phyloP scores from a whole-genome alignment of 148 eudicot genomes.

The Fagopyrum esculentum region DNA sequence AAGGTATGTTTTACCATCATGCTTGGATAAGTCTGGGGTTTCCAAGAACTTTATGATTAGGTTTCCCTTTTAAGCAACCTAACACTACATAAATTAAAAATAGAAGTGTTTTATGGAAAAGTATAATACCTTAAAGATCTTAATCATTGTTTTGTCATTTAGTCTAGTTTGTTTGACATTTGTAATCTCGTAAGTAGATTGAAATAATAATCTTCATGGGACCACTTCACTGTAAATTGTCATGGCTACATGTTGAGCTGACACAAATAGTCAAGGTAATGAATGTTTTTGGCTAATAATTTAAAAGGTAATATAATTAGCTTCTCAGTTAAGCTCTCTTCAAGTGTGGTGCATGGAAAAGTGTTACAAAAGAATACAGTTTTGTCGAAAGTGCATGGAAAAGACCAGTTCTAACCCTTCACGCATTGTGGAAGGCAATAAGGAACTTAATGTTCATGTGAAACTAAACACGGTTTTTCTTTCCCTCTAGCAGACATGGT shows the following conservation, averaged over 20 bases:
- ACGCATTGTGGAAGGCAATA: not conserved
- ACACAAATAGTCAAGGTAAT: not conserved
- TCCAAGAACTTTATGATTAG: not conserved
- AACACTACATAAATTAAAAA: not conserved
- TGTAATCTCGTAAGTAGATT: not conserved
- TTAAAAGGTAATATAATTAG: not conserved
- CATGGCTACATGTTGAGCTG: not conserved
- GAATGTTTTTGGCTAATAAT: not conserved
- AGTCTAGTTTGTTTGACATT: not conserved
- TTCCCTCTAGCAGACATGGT: not conserved
- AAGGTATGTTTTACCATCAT: constrained; percentile 39
- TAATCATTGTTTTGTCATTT: not conserved
- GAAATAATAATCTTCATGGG: not conserved
- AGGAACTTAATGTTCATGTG: not conserved
- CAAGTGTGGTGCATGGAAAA: not conserved
- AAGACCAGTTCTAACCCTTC: not conserved
- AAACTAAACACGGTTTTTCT: not conserved
- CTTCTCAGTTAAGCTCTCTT: not conserved
- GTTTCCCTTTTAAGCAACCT: not conserved
- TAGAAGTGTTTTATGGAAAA: not conserved
- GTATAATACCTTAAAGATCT: not conserved
- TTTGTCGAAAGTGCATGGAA: not conserved
- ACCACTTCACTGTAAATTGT: not conserved
- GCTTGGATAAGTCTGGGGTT: not conserved
- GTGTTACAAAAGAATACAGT: not conserved